A percentile compares a stretch with the other conserved stretches of the same genome.
These are phyloP conservation scores for Boletus rufocinnamomeus DNA, from an alignment of 768 basidiomycete species.

Conservation along the genomic window DNA sequence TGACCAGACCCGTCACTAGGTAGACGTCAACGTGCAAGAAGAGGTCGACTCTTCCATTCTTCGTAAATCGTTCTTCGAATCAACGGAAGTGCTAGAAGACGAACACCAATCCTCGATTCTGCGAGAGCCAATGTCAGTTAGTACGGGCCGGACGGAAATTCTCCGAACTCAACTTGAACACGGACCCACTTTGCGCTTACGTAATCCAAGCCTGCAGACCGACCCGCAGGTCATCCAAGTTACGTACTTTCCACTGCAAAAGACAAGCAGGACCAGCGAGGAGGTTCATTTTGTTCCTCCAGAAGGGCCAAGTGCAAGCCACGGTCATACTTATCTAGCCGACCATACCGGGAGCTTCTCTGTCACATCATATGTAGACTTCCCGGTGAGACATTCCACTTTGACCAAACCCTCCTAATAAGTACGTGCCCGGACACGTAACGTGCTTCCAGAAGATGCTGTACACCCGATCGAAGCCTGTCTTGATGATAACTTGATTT, in stretches of 20 bases:
- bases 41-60: conserved; percentile 23
- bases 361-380: background rate
- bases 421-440: background rate
- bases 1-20: conserved; percentile 8
- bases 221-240: no score
- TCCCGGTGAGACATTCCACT: background rate
- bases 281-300: background rate
- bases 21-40: conserved; percentile 7
- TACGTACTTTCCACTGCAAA: no score
- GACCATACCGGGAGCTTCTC: background rate
- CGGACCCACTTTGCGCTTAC: background rate
- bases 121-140: conserved; percentile 15
- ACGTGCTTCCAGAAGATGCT: conserved; percentile 13
- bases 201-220: conserved; percentile 5
- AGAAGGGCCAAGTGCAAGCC: background rate
- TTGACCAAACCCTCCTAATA: background rate
- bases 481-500: conserved; percentile 14
- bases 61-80: conserved; percentile 24
- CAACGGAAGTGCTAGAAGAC: conserved; percentile 13
- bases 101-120: conserved; percentile 19
- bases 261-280: no score
- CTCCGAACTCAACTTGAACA: background rate
- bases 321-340: background rate
- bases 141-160: conserved; percentile 8
- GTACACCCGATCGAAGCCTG: conserved; percentile 10